Evolutionary conservation across 2,329 filamentous ascomycete genomes (phyloP), one percentile per base, ranked within the genome.

Genomic region (Scedosporium dehoogii): DNA sequence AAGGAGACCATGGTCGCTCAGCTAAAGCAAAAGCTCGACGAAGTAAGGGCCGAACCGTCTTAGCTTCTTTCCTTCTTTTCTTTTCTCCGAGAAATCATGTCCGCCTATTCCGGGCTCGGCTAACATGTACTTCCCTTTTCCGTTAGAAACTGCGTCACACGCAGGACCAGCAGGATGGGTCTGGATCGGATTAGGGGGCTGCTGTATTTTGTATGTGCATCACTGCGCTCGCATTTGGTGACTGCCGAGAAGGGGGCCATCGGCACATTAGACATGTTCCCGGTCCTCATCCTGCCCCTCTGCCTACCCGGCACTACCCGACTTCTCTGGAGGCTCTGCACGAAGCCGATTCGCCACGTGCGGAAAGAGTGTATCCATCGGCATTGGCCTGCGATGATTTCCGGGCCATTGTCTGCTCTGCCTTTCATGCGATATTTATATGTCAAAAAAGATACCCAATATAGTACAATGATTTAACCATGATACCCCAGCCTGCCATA

Each of bases 1-100:
- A 91, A 91, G 73, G 87, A 88, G 69, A 86, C 84, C 66, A 91
- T 89, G 81, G 77, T 91, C 60, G 77, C 79, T 1, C 74, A 83
- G 64, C 78, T 93, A 66, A 91, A 92, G 76, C 73, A 76, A 62
- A 83, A 82, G 68, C 79, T 93, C 10, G 88, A 91, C 64, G 81
- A 86, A 60, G 89, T 90, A 71, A 65, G 79, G 14, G 6, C 12
- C 27, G 14, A 38, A 14, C 55, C 55, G 7, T 27, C 10, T 38
- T 38, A 38, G 33, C 33, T 38, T 41, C 55, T 41, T 29, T 27
- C 12, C 7, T 38, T 6, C 41, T 27, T 33, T n/a, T 23, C 18
- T 16, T 16, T 21, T 16, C 51, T 56, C 14, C 51, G 51, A 16
- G 51, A 23, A 23, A 14, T 27, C 21, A n/a, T 6, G 23, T 4